phyloP scores from a whole-genome alignment of 2,329 filamentous ascomycete species.

The Colletotrichum navitas region DNA sequence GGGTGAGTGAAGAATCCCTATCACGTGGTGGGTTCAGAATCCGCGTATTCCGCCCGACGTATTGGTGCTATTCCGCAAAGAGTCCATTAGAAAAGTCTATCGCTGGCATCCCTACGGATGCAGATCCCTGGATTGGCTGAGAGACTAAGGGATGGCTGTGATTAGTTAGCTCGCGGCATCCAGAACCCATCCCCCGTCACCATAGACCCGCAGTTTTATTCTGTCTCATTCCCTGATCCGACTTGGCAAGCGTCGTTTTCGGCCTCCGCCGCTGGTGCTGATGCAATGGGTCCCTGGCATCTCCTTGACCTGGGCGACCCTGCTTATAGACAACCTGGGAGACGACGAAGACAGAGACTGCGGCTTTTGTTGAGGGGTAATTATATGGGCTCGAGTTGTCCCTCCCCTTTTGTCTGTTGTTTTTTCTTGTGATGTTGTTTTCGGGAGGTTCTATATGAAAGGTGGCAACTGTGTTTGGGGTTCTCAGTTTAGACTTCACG shows the following conservation, averaged over 20 bases:
- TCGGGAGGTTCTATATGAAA: background rate
- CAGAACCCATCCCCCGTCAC: background rate
- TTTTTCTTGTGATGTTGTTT: background rate
- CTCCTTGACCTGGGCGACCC: background rate
- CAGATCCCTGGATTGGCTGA: slow-evolving; percentile 9
- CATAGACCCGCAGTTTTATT: slow-evolving; percentile 4
- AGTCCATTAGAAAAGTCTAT: slow-evolving; percentile 4
- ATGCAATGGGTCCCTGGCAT: background rate
- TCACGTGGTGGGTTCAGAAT: background rate
- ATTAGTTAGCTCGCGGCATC: slow-evolving; percentile 11
- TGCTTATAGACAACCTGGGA: background rate
- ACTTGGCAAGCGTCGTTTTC: slow-evolving; percentile 9
- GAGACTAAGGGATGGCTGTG: slow-evolving; percentile 7
- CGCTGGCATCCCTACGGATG: background rate
- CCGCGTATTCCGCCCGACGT: slow-evolving; percentile 9
- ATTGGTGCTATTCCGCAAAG: background rate
- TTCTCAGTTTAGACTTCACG: no score
- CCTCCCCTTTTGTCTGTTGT: background rate
- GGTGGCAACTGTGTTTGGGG: background rate
- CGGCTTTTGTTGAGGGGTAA: background rate
- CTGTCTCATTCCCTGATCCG: slow-evolving; percentile 4
- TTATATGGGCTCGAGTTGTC: background rate
- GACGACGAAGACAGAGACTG: background rate
- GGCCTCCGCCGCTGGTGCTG: background rate
- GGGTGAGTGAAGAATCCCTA: background rate